Conservation (phyloP, 1,284 basidiomycete genomes). For the Blastosporella zonata region DNA sequence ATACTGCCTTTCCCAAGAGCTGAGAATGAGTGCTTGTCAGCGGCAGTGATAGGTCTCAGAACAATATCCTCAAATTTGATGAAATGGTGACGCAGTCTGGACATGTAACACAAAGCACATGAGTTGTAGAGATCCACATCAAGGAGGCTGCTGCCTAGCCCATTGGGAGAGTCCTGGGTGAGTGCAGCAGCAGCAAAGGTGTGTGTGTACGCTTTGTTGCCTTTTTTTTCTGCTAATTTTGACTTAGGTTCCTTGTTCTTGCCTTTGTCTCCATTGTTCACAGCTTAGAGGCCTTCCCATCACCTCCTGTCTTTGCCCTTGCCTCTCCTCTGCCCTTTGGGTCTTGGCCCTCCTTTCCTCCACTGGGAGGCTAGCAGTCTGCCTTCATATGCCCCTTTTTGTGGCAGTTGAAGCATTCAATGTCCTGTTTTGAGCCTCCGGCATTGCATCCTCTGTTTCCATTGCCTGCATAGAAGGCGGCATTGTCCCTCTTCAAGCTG, state of each 20-base stretch:
- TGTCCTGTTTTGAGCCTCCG: constrained; percentile 15
- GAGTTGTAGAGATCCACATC: constrained; percentile 9
- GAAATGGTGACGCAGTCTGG: constrained; percentile 1
- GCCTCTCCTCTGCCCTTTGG: constrained; percentile 15
- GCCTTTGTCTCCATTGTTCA: background rate
- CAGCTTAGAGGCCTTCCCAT: constrained; percentile 4
- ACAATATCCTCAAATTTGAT: constrained; percentile 1
- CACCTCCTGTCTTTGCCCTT: constrained; percentile 1
- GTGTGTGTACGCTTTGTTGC: background rate
- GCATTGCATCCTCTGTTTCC: constrained; percentile 6
- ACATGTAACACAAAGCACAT: constrained; percentile 7
- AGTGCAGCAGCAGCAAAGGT: background rate
- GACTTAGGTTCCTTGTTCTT: background rate
- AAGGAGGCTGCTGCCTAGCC: constrained; percentile 15
- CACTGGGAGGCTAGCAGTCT: constrained; percentile 25
- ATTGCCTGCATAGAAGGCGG: constrained; percentile 18
- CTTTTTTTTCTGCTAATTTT: no score
- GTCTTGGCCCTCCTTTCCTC: constrained; percentile 25
- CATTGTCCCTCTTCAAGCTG: constrained; percentile 22
- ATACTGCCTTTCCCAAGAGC: no score
- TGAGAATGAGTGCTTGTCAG: background rate
- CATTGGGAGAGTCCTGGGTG: background rate
- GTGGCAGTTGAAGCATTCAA: constrained; percentile 23
- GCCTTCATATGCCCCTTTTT: constrained; percentile 21
- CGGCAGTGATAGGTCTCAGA: background rate